These are phyloP conservation scores for Sextonia rubra DNA, from an alignment of 164 flowering plant species.

Conservation along the genomic window DNA sequence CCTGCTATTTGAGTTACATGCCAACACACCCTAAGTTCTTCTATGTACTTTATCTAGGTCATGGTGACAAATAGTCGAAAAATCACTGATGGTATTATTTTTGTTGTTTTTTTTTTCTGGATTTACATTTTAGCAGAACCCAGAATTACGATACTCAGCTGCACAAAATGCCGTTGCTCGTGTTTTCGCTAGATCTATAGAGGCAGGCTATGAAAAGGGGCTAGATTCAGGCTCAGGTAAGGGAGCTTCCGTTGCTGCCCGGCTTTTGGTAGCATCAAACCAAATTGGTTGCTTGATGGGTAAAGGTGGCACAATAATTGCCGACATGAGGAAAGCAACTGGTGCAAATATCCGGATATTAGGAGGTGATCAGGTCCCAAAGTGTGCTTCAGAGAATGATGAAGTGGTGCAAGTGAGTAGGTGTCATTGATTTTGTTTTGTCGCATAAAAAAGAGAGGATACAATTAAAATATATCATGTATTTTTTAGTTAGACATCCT, in stretches of 20 bases:
- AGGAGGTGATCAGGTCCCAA: conserved; percentile 60
- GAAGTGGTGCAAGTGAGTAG: conserved; percentile 78
- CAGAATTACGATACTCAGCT: conserved; percentile 52
- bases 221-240: conserved; percentile 37
- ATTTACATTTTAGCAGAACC: conserved; percentile 32
- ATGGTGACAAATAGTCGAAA: not conserved
- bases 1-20: not conserved
- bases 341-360: conserved; percentile 55
- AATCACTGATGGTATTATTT: not conserved
- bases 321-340: conserved; percentile 72
- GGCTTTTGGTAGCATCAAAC: conserved; percentile 55
- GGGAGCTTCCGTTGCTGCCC: conserved; percentile 45
- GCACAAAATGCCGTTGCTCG: conserved; percentile 72
- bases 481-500: not conserved
- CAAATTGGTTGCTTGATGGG: conserved; percentile 87
- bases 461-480: not conserved
- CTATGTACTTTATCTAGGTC: conserved; percentile 6
- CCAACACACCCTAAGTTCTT: not conserved
- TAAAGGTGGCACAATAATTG: conserved; percentile 70
- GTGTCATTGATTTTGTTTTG: not conserved
- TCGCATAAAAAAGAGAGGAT: not conserved
- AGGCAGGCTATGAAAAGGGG: conserved; percentile 49
- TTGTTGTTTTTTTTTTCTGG: not conserved
- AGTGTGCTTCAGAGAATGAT: conserved; percentile 62
- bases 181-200: conserved; percentile 57